phyloP scores from a whole-genome alignment of 129 eudicot species.

The Pulicaria dysenterica region DNA sequence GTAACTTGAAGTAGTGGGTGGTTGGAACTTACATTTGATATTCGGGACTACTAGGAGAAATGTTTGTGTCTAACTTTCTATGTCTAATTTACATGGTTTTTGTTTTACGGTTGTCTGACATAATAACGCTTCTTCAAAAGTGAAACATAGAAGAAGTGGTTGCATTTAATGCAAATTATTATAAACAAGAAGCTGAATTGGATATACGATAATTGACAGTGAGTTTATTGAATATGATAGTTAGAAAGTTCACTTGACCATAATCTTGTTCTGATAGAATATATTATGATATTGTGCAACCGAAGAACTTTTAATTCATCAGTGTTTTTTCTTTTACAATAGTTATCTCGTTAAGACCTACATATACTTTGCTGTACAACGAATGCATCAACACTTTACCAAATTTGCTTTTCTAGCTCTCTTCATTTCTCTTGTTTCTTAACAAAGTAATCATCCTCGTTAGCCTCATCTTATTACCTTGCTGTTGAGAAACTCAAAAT shows the following conservation, averaged over 20 bases:
- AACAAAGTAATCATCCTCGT: constrained; percentile 2
- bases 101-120: not conserved
- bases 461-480: not conserved
- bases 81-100: constrained; percentile 4
- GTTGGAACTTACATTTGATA: constrained; percentile 12
- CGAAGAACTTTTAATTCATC: not conserved
- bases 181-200: not conserved
- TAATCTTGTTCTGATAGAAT: not conserved
- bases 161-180: not conserved
- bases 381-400: not conserved
- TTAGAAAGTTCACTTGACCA: not conserved
- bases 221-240: not conserved
- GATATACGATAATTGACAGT: not conserved
- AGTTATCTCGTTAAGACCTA: too few species aligned
- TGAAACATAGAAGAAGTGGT: not conserved
- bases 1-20: not conserved
- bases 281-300: not conserved
- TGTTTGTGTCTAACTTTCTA: not conserved
- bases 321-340: not conserved
- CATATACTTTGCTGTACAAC: not conserved
- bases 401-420: not conserved
- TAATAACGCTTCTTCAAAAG: constrained; percentile 1
- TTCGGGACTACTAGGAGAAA: not conserved
- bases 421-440: constrained; percentile 2
- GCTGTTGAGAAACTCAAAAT: too few species aligned